Percentiles rank a stretch among this genome's conserved stretches.
These are phyloP conservation scores for Remersonia thermophila DNA, from an alignment of 2,329 filamentous ascomycete genomes.

Conservation along the genomic window DNA sequence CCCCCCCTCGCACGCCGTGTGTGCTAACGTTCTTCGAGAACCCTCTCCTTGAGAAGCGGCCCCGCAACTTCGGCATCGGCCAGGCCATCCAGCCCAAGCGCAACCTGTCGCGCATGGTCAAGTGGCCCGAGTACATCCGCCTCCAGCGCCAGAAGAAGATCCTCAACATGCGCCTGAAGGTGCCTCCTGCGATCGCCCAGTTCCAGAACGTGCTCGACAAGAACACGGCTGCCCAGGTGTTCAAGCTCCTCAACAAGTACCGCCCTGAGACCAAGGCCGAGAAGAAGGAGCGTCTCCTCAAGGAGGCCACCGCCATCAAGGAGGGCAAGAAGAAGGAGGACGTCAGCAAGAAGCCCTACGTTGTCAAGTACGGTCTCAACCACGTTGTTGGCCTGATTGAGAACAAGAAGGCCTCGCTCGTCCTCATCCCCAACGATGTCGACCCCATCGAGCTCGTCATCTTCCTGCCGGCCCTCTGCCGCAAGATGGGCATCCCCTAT, in stretches of 20 bases:
- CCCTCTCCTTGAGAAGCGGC: conserved; percentile 96
- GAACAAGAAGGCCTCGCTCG: conserved; percentile 99
- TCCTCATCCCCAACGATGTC: conserved; percentile 98
- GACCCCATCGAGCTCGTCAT: conserved; percentile 99
- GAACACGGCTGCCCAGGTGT: conserved; percentile 90
- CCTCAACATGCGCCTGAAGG: conserved; percentile 96
- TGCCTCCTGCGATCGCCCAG: conserved; percentile 91
- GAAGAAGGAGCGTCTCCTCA: conserved; percentile 99
- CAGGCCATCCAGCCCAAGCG: conserved; percentile 96
- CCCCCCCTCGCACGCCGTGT: conserved; percentile 1
- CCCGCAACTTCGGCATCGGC: conserved; percentile 96
- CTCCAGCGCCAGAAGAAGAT: conserved; percentile 93
- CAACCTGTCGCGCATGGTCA: conserved; percentile 96
- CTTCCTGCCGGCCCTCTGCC: conserved; percentile 97
- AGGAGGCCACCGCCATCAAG: conserved; percentile 94
- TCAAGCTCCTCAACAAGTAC: conserved; percentile 99
- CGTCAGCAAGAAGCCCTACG: conserved; percentile 98
- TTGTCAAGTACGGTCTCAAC: conserved; percentile 99
- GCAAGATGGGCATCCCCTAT: conserved; percentile 99
- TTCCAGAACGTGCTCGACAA: conserved; percentile 96
- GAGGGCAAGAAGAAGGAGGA: conserved; percentile 99
- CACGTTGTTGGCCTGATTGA: conserved; percentile 94
- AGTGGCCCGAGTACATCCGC: conserved; percentile 98
- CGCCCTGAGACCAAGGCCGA: conserved; percentile 96
- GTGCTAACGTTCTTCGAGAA: conserved; percentile 49